These are phyloP conservation scores for Euphorbia schlechtendalii DNA, from an alignment of 441 rosid species.

Conservation along the genomic window DNA sequence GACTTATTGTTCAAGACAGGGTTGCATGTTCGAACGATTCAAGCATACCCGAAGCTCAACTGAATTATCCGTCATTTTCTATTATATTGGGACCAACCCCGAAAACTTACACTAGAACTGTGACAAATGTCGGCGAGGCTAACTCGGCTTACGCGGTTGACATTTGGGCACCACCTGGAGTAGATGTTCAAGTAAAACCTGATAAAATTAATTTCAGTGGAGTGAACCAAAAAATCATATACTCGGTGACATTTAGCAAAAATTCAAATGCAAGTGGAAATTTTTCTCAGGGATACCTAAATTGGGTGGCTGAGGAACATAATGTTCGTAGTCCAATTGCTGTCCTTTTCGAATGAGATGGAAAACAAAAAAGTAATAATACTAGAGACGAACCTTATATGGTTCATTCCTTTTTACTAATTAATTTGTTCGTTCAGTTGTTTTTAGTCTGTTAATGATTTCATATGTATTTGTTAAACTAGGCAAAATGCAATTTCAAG, in stretches of 20 bases:
- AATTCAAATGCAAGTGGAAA: background rate
- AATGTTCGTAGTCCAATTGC: no score
- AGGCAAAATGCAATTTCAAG: background rate
- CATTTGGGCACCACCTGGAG: conserved; percentile 28
- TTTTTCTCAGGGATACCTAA: conserved; percentile 24
- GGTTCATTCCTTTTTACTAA: background rate
- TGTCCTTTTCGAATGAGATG: conserved; percentile 10
- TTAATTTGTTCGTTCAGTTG: background rate
- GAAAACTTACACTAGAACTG: conserved; percentile 35
- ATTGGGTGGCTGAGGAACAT: conserved; percentile 24
- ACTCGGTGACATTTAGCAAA: conserved; percentile 19
- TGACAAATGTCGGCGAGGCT: conserved; percentile 35
- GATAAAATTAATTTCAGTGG: conserved; percentile 19
- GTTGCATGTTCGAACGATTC: conserved; percentile 24
- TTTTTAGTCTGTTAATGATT: background rate
- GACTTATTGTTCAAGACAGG: conserved; percentile 17
- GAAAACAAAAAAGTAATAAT: no score
- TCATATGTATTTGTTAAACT: background rate
- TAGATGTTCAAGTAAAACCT: conserved; percentile 28
- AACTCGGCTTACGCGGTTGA: conserved; percentile 18
- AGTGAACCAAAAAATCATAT: conserved; percentile 31
- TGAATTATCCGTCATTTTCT: conserved; percentile 49
- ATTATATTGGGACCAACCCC: conserved; percentile 18
- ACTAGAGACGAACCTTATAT: background rate
- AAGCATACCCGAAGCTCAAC: no score